Percentiles rank a stretch among this genome's conserved stretches.
These are phyloP conservation scores for Solanum chilense DNA, from an alignment of 257 asterid species.

Conservation along the genomic window DNA sequence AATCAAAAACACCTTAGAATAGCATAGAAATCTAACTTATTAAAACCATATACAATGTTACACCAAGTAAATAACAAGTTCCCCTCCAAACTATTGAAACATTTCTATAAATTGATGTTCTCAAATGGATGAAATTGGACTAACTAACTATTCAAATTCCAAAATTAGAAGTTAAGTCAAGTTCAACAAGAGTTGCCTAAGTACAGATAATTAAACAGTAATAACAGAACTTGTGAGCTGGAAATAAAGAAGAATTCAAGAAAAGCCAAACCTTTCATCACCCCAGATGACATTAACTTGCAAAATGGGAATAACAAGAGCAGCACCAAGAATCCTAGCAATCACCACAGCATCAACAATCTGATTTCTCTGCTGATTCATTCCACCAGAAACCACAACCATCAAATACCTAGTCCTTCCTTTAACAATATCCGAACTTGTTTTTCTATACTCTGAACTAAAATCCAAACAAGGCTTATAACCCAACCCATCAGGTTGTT, in stretches of 20 bases:
- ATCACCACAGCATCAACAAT: slow-evolving; percentile 96
- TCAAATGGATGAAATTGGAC: background rate
- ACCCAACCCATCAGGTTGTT: slow-evolving; percentile 89
- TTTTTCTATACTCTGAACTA: slow-evolving; percentile 30
- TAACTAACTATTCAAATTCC: background rate
- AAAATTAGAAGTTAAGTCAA: background rate
- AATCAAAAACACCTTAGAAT: background rate
- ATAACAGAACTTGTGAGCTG: background rate
- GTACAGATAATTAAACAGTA: background rate
- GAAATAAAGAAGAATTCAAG: background rate
- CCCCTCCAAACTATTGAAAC: background rate
- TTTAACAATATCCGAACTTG: slow-evolving; percentile 37
- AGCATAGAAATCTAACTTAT: background rate
- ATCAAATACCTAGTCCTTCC: slow-evolving; percentile 61
- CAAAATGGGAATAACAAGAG: slow-evolving; percentile 82
- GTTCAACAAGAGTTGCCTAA: background rate
- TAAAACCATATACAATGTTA: background rate
- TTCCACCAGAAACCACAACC: slow-evolving; percentile 92
- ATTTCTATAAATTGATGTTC: background rate
- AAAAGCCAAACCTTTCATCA: slow-evolving; percentile 70
- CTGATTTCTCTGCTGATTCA: slow-evolving; percentile 98
- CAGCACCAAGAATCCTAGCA: slow-evolving; percentile 92
- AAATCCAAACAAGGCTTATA: slow-evolving; percentile 80
- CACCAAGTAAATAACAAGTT: background rate
- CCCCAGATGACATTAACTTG: slow-evolving; percentile 98